Evolutionary conservation across 1,284 basidiomycete species (phyloP).

Genomic region (Melampsora americana): DNA sequence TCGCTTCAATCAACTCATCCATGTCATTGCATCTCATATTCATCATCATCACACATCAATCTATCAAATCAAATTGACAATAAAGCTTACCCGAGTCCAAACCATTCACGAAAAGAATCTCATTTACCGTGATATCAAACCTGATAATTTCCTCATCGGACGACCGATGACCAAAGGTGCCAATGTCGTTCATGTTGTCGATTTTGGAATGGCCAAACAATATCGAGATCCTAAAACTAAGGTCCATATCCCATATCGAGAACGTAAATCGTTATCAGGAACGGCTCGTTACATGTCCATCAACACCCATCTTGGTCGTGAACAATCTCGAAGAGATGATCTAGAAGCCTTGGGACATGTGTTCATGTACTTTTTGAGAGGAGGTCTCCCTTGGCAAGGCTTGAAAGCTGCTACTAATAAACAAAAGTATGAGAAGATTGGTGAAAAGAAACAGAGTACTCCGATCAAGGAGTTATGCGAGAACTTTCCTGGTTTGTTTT

Average conservation of each 20-base stretch:
- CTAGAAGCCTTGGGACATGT: conserved; percentile 92
- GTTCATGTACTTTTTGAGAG: conserved; percentile 95
- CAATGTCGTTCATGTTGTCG: conserved; percentile 79
- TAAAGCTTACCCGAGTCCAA: conserved; percentile 78
- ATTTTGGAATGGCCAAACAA: conserved; percentile 98
- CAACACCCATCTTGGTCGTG: conserved; percentile 90
- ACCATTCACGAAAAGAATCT: conserved; percentile 95
- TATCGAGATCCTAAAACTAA: conserved; percentile 95
- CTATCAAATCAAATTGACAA: background rate
- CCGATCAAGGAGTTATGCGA: conserved; percentile 91
- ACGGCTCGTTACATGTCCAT: conserved; percentile 97
- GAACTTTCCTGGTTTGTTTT: conserved; percentile 74
- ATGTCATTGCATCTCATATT: background rate
- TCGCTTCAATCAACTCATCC: background rate
- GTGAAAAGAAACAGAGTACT: conserved; percentile 96
- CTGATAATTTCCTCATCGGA: conserved; percentile 93
- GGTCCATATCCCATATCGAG: conserved; percentile 93
- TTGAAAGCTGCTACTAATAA: conserved; percentile 95
- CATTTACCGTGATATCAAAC: conserved; percentile 96
- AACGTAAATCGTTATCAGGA: conserved; percentile 81
- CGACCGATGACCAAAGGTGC: conserved; percentile 80
- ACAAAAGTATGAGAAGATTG: conserved; percentile 98
- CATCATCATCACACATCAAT: background rate
- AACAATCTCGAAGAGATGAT: conserved; percentile 91
- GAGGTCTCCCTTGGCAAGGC: conserved; percentile 88